A percentile compares a stretch with the other conserved stretches of the same genome.
Conservation (phyloP, 78 protist species). For the Acrasis kona region DNA sequence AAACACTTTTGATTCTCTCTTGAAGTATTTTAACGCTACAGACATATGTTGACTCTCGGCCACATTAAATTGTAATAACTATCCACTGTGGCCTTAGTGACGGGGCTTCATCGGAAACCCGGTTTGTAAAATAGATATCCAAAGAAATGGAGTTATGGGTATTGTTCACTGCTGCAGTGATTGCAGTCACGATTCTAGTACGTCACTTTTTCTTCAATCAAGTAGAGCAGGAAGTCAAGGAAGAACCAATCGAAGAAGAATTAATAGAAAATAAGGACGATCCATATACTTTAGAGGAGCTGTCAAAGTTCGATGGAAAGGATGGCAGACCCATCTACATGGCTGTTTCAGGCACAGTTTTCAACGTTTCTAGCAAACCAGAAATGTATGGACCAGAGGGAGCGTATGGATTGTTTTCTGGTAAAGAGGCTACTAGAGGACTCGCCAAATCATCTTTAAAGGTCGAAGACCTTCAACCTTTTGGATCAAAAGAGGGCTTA, state of each 20-base stretch:
- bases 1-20: no score
- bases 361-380: conserved; percentile 24
- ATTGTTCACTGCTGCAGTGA: no score
- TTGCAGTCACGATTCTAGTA: no score
- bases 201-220: no score
- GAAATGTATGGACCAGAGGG: conserved; percentile 35
- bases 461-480: background rate
- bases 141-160: no score
- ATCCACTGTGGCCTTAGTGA: no score
- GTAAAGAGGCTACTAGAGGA: conserved; percentile 20
- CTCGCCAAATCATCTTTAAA: conserved; percentile 21
- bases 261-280: background rate
- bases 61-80: no score
- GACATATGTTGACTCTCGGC: no score
- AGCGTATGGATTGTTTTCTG: conserved; percentile 23
- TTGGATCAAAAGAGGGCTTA: background rate
- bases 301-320: conserved; percentile 13
- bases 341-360: conserved; percentile 12
- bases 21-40: no score
- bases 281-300: conserved; percentile 19
- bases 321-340: conserved; percentile 15
- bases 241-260: background rate
- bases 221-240: no score
- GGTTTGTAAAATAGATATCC: no score
- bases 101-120: no score